Percentiles rank a stretch among this genome's conserved stretches.
phyloP scores from a whole-genome alignment of 2,329 filamentous ascomycete species.

The Harringtonia lauricola region DNA sequence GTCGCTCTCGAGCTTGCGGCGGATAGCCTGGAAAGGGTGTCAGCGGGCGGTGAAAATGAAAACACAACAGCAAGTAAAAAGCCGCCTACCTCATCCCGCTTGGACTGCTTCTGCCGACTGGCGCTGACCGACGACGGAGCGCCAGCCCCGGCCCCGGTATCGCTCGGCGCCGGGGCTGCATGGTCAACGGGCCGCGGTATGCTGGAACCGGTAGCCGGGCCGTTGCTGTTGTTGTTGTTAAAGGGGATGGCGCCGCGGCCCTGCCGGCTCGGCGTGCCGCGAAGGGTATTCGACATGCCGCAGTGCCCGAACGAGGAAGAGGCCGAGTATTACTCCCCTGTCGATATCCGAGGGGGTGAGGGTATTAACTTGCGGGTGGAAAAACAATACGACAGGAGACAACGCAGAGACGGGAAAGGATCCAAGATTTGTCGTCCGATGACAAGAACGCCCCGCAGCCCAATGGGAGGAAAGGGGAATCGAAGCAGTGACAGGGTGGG shows the following conservation, averaged over 20 bases:
- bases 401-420: background rate
- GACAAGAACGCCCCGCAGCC: too few species aligned
- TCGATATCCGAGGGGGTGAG: conserved; percentile 5
- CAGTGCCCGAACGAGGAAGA: too few species aligned
- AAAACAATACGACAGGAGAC: background rate
- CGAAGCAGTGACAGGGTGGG: background rate
- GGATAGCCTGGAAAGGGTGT: conserved; percentile 63
- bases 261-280: conserved; percentile 56
- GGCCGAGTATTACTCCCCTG: too few species aligned
- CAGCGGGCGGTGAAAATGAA: conserved; percentile 16
- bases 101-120: conserved; percentile 91
- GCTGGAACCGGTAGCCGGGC: conserved; percentile 44
- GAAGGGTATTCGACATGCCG: conserved; percentile 51
- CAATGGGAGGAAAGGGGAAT: too few species aligned
- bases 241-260: conserved; percentile 52
- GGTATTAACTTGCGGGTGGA: background rate
- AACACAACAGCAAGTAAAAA: background rate
- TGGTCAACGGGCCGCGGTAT: conserved; percentile 68
- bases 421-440: background rate
- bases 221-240: too few species aligned
- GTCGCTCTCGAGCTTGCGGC: conserved; percentile 91
- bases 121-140: conserved; percentile 67
- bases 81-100: conserved; percentile 85
- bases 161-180: conserved; percentile 21
- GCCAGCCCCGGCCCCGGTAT: conserved; percentile 34